These are phyloP conservation scores for Amanita exitialis DNA, from an alignment of 768 basidiomycete species.

Conservation along the genomic window DNA sequence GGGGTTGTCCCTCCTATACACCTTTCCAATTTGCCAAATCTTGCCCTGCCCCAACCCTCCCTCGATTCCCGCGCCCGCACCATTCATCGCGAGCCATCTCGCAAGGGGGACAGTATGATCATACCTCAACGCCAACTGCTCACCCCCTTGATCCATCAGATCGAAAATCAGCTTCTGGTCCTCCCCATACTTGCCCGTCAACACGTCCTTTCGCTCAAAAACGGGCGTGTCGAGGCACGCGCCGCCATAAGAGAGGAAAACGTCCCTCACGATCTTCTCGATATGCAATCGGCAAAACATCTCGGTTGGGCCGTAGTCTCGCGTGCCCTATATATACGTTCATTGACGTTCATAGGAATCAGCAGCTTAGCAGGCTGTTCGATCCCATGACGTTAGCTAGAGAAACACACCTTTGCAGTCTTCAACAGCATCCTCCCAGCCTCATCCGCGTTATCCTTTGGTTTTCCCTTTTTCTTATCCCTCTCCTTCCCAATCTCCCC, in stretches of 20 bases:
- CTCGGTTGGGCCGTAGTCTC: constrained; percentile 88
- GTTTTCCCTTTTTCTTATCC: constrained; percentile 24
- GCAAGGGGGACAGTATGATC: constrained; percentile 98
- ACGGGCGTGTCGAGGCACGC: constrained; percentile 95
- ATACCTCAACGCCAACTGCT: constrained; percentile 88
- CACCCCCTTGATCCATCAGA: constrained; percentile 94
- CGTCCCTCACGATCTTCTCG: constrained; percentile 78
- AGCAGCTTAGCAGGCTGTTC: background rate
- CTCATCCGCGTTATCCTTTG: constrained; percentile 33
- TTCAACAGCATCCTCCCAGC: constrained; percentile 73
- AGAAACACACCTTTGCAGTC: constrained; percentile 72
- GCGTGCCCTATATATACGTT: constrained; percentile 57
- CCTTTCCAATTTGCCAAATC: constrained; percentile 98
- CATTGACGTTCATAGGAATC: background rate
- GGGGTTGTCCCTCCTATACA: constrained; percentile 92
- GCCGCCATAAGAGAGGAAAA: constrained; percentile 85
- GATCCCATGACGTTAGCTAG: background rate
- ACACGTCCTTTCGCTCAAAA: constrained; percentile 93
- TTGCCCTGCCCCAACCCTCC: constrained; percentile 57
- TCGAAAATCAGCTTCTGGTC: constrained; percentile 97
- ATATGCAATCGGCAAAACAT: constrained; percentile 90
- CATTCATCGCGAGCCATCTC: constrained; percentile 90
- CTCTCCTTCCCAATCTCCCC: constrained; percentile 25
- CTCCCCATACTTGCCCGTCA: constrained; percentile 96
- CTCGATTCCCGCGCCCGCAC: constrained; percentile 16